These are phyloP conservation scores for Lepidium africanum DNA, from an alignment of 345 rosid species.

Conservation along the genomic window DNA sequence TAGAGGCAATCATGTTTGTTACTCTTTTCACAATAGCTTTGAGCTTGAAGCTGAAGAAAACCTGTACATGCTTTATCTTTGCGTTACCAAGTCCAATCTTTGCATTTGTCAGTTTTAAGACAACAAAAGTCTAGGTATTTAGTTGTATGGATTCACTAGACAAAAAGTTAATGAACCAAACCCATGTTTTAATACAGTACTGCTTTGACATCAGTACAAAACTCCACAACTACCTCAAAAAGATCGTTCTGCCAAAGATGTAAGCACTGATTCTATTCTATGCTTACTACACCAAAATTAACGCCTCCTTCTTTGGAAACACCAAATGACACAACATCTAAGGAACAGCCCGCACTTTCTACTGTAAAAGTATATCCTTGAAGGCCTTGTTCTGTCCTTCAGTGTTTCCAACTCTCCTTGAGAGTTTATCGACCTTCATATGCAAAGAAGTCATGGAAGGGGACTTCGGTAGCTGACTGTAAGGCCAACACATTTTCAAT, in stretches of 20 bases:
- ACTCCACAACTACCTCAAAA: background rate
- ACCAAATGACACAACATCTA: conserved; percentile 6
- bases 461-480: background rate
- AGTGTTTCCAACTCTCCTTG: background rate
- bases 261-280: background rate
- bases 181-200: background rate
- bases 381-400: background rate
- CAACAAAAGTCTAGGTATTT: background rate
- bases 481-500: background rate
- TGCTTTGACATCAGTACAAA: background rate
- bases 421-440: background rate
- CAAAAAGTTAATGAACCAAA: background rate
- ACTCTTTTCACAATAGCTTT: background rate
- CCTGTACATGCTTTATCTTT: conserved; percentile 3
- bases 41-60: background rate
- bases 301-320: background rate
- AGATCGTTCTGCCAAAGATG: background rate
- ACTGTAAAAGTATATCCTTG: background rate
- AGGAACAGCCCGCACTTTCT: background rate
- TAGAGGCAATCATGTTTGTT: conserved; percentile 17
- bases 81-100: background rate
- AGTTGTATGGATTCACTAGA: background rate
- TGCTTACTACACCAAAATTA: background rate
- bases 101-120: background rate
- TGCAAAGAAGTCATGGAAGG: background rate